Base-by-base conservation (phyloP, 2,329 filamentous ascomycete species). In the Alternaria infectoria region DNA sequence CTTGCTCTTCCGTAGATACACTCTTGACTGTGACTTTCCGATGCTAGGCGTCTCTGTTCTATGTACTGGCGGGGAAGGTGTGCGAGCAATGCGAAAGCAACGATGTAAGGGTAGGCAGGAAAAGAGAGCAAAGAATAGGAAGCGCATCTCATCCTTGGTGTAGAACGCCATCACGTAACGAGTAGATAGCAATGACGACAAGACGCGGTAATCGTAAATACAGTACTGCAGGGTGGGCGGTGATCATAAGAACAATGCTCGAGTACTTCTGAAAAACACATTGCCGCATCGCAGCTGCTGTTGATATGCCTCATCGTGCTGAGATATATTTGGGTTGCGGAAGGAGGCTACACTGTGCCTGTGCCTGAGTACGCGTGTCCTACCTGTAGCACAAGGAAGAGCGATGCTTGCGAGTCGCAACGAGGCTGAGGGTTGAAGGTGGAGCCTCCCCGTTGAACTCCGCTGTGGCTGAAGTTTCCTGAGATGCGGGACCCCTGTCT, bases 41-140 rank as follows among this genome's bases (percentile, higher is more conserved):
- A 57, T 56, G 17, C 28, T 50, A 17, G 56, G 21, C 25, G 61
- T 58, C 30, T 50, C 8, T n/a, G 47, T 40, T 15, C 62, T 45
- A 40, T 59, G 47, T n/a, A 61, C 46, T 23, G 51, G 21, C 12
- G 65, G 57, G 8, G 57, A 54, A 3, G 50, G 60, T 49, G 55
- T 45, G 36, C 59, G 63, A 28, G 57, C 59, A 13, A 61, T 54
- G 5, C 44, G 63, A 26, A 59, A 71, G 26, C 62, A 70, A 44
- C 69, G 66, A 57, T 75, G 73, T 13, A 77, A 50, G 4, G 71
- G 72, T 9, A 76, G 58, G 46, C 70, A 76, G 25, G 71, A 74
- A 55, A 69, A 74, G 43, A 75, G 45, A 32, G 73, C 69, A 58
- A 69, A 73, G 63, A 74, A 65, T 9, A 78, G 61, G 54, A 77